These are phyloP conservation scores for Aspergillus vadensis DNA, from an alignment of 2,329 filamentous ascomycete species.

Conservation along the genomic window DNA sequence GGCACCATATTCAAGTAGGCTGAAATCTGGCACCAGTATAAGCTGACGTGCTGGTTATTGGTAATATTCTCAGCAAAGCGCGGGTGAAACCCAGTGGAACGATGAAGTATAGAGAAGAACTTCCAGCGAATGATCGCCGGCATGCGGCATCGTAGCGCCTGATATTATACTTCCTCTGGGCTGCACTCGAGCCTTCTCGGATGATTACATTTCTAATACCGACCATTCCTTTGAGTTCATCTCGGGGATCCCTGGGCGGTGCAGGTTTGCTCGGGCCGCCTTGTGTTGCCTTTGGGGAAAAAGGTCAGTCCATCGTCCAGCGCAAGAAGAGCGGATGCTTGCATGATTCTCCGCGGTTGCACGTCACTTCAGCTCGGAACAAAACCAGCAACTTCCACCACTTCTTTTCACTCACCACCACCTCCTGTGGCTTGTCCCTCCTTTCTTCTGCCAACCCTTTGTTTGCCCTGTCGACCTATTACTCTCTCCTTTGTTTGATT, in stretches of 20 bases:
- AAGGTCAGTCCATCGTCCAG: background rate
- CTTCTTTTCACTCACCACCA: background rate
- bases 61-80: no score
- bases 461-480: background rate
- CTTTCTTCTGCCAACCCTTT: conserved; percentile 2
- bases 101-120: no score
- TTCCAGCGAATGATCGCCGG: no score
- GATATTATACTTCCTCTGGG: no score
- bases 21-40: no score
- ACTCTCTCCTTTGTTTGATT: conserved; percentile 6
- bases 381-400: background rate
- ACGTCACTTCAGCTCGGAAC: conserved; percentile 3
- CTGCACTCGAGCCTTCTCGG: no score
- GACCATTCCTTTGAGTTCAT: no score
- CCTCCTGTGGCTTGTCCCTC: conserved; percentile 9
- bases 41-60: no score
- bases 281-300: background rate
- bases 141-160: no score
- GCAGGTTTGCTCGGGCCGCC: background rate
- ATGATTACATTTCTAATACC: no score
- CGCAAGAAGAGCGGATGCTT: background rate
- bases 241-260: background rate
- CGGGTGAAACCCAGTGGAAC: no score
- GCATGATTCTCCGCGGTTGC: background rate
- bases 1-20: no score